Evolutionary conservation across 306 rosid species (phyloP).

Genomic region (Canavalia gladiata): DNA sequence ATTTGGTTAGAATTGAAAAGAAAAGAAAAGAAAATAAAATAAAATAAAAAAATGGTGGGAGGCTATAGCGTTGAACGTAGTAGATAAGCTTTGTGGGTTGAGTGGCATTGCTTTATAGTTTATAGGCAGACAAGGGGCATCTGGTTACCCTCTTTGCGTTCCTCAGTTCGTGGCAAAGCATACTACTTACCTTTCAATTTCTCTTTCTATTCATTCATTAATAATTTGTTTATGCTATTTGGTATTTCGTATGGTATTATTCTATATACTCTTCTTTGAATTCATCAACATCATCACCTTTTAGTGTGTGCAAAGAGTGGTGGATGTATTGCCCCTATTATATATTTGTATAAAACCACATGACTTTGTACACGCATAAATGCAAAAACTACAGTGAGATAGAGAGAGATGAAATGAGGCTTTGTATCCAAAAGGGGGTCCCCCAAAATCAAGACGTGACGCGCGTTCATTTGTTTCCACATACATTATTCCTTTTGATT

Average conservation of each 20-base stretch:
- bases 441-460: constrained; percentile 57
- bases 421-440: constrained; percentile 54
- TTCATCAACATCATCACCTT: constrained; percentile 68
- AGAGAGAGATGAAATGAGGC: constrained; percentile 10
- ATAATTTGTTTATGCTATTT: constrained; percentile 12
- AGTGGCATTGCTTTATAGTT: constrained; percentile 64
- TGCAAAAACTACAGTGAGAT: constrained; percentile 32
- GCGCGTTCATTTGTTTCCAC: constrained; percentile 66
- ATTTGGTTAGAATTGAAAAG: constrained; percentile 47
- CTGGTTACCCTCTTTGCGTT: constrained; percentile 50
- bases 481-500: constrained; percentile 58
- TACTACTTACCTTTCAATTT: constrained; percentile 38
- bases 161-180: constrained; percentile 65
- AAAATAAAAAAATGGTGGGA: constrained; percentile 5
- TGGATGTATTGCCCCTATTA: constrained; percentile 39
- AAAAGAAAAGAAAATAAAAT: neutral
- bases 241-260: constrained; percentile 1
- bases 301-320: constrained; percentile 48
- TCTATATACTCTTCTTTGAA: constrained; percentile 17
- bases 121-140: constrained; percentile 78
- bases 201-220: neutral
- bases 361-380: constrained; percentile 40
- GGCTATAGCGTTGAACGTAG: constrained; percentile 46
- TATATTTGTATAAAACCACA: neutral
- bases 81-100: constrained; percentile 62